A percentile compares a stretch with the other conserved stretches of the same genome.
Conservation (phyloP, 805 yeast species). For the Teunomyces atbi region DNA sequence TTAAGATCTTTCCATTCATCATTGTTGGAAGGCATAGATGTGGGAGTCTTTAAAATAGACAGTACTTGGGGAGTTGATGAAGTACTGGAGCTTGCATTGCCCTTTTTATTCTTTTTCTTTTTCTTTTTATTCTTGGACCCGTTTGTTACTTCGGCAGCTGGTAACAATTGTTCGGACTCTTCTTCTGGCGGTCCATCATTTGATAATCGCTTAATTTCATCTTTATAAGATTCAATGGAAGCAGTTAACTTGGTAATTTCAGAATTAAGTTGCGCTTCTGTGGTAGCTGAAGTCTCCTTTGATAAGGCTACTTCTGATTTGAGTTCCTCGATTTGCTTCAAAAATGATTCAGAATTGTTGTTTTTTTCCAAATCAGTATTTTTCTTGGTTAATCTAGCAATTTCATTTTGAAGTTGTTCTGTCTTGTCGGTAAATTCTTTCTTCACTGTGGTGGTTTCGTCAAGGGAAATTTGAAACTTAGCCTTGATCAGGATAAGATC, state of each 20-base stretch:
- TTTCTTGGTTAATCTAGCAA: background rate
- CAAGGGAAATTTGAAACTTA: background rate
- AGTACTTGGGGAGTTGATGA: background rate
- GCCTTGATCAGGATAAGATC: background rate
- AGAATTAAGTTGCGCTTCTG: background rate
- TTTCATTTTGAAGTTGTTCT: background rate
- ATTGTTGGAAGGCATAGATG: background rate
- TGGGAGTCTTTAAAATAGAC: background rate
- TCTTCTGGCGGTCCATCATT: background rate
- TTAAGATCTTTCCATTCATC: background rate
- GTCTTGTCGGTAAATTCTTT: background rate
- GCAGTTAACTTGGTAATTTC: background rate
- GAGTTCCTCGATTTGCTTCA: background rate
- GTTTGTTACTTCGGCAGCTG: background rate
- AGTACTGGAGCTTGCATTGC: background rate
- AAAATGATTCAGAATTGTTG: background rate
- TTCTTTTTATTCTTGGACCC: slow-evolving; percentile 2
- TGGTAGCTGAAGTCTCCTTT: background rate
- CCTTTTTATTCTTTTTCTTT: slow-evolving; percentile 1
- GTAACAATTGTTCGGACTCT: background rate
- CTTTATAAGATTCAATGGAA: background rate
- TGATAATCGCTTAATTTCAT: background rate
- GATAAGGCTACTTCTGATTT: background rate
- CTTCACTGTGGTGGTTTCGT: background rate
- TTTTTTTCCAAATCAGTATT: background rate